Conservation (phyloP, 352 stramenopile genomes). For the Pseudoperonospora humuli region DNA sequence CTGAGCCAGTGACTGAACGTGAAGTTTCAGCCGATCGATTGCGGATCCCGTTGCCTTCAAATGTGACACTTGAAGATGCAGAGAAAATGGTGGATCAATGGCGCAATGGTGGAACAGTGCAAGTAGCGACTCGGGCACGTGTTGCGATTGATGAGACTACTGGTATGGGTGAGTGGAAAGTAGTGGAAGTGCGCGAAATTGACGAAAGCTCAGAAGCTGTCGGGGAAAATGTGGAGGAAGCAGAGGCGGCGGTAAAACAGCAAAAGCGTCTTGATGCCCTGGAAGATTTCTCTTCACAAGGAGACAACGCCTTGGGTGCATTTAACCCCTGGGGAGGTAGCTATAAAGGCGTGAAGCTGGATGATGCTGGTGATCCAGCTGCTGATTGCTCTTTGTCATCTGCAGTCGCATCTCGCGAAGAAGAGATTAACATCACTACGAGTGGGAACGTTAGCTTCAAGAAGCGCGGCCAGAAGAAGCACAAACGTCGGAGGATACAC, state of each 20-base stretch:
- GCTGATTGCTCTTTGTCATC: background rate
- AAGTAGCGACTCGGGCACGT: slow-evolving; percentile 2
- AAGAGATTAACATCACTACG: slow-evolving; percentile 49
- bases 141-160: slow-evolving; percentile 58
- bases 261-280: slow-evolving; percentile 49
- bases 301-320: slow-evolving; percentile 66
- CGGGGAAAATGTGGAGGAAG: slow-evolving; percentile 37
- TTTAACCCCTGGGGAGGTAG: slow-evolving; percentile 79
- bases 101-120: slow-evolving; percentile 19
- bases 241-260: slow-evolving; percentile 34
- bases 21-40: slow-evolving; percentile 52
- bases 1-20: slow-evolving; percentile 35
- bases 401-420: slow-evolving; percentile 25
- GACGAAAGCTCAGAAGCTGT: slow-evolving; percentile 69
- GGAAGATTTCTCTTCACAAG: slow-evolving; percentile 56
- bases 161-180: slow-evolving; percentile 79
- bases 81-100: slow-evolving; percentile 55
- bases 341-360: slow-evolving; percentile 76
- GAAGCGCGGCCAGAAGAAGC: slow-evolving; percentile 57
- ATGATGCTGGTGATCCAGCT: slow-evolving; percentile 17
- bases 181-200: slow-evolving; percentile 60
- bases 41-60: slow-evolving; percentile 54
- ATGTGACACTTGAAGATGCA: slow-evolving; percentile 52
- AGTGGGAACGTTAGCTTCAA: slow-evolving; percentile 64
- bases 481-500: slow-evolving; percentile 54